Evolutionary conservation across 1,284 basidiomycete species (phyloP).

Genomic region (Schizopora paradoxa): DNA sequence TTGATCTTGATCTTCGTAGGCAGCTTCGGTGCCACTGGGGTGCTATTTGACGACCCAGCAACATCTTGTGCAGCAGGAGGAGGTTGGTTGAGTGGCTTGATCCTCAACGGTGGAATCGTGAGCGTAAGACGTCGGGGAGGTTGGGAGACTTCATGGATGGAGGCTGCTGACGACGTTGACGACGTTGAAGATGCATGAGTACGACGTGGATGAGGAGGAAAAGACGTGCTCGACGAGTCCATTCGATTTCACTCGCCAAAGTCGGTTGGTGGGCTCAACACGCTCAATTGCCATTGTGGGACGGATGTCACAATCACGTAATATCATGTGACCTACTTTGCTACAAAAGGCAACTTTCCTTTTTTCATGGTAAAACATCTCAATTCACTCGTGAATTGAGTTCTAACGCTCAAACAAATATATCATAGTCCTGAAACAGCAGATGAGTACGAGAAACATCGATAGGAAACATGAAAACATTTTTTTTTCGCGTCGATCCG

Average conservation of each 20-base stretch:
- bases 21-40: not conserved
- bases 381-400: no score
- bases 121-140: conserved; percentile 12
- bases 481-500: no score
- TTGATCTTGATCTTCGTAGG: conserved; percentile 15
- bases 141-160: no score
- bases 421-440: no score
- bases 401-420: no score
- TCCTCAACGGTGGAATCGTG: conserved; percentile 13
- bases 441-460: no score
- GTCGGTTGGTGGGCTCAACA: not conserved
- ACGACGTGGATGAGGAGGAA: not conserved
- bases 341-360: no score
- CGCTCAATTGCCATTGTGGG: no score
- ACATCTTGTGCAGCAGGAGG: not conserved
- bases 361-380: no score
- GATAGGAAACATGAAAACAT: no score
- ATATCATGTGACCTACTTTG: no score
- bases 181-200: not conserved
- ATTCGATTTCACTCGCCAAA: conserved; percentile 2
- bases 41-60: not conserved
- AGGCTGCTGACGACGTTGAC: not conserved
- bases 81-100: conserved; percentile 4
- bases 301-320: no score
- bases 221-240: conserved; percentile 1